A percentile compares a stretch with the other conserved stretches of the same genome.
Evolutionary conservation across 306 rosid species (phyloP).

Genomic region (Casuarina glauca): DNA sequence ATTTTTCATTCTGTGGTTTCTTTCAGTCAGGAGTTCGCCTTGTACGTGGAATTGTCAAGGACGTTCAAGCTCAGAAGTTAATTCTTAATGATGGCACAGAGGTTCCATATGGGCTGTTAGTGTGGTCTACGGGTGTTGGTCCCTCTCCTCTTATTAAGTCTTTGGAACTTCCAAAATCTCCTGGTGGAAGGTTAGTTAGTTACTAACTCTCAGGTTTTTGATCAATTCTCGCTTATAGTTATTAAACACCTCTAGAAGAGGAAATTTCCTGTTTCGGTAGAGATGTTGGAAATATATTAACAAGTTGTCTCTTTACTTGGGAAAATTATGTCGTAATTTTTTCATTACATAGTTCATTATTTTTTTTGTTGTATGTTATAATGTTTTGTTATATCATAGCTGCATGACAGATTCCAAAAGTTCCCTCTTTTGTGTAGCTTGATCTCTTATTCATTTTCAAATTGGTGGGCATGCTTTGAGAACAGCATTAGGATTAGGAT

Average conservation of each 20-base stretch:
- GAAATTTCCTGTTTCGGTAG: not conserved
- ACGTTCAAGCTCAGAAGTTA: conserved; percentile 66
- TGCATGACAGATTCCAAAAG: not conserved
- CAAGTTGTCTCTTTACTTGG: not conserved
- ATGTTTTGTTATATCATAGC: not conserved
- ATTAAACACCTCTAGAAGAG: not conserved
- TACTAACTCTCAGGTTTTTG: not conserved
- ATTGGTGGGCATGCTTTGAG: not conserved
- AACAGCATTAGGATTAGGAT: not conserved
- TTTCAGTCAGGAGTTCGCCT: conserved; percentile 96
- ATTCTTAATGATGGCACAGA: conserved; percentile 87
- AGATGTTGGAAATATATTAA: not conserved
- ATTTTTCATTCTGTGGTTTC: conserved; percentile 31
- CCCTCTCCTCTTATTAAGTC: conserved; percentile 70
- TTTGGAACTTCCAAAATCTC: conserved; percentile 76
- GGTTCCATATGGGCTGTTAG: conserved; percentile 92
- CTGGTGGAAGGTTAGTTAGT: conserved; percentile 90
- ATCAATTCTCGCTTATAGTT: not conserved
- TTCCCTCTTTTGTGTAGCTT: not conserved
- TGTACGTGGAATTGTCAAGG: conserved; percentile 87
- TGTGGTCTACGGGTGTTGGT: conserved; percentile 99
- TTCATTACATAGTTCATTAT: too few species aligned
- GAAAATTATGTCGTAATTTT: too few species aligned
- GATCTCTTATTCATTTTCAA: conserved; percentile 6
- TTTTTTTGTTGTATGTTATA: not conserved